Conservation (phyloP, 176 grass and related monocot genomes). For the Urochloa ruziziensis region DNA sequence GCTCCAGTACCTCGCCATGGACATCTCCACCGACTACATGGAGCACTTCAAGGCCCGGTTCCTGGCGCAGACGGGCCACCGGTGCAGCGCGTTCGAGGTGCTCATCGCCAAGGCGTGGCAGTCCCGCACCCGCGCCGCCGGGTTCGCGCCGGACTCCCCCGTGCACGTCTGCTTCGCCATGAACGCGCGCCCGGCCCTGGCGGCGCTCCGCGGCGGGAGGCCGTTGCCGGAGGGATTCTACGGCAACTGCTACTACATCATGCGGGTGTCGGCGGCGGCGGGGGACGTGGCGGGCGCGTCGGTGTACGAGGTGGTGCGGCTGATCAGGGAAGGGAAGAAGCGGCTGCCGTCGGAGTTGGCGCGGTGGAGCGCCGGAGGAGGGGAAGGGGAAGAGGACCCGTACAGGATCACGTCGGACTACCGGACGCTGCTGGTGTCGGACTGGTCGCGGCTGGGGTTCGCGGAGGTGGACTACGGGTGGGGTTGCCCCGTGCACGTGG, state of each 20-base stretch:
- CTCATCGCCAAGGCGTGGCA: conserved; percentile 88
- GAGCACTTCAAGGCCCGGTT: conserved; percentile 72
- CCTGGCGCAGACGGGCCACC: conserved; percentile 47
- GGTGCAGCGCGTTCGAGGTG: conserved; percentile 84
- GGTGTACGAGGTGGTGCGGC: conserved; percentile 61
- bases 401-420: conserved; percentile 83
- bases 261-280: conserved; percentile 51
- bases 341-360: conserved; percentile 57
- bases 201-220: neutral
- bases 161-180: conserved; percentile 82
- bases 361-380: conserved; percentile 55
- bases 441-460: conserved; percentile 88
- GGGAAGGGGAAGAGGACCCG: conserved; percentile 30
- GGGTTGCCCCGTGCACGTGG: conserved; percentile 79
- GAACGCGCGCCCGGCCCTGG: conserved; percentile 62
- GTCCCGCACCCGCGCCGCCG: conserved; percentile 53
- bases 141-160: conserved; percentile 23
- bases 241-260: conserved; percentile 97
- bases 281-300: conserved; percentile 48
- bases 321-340: conserved; percentile 81
- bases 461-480: conserved; percentile 91
- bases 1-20: conserved; percentile 73
- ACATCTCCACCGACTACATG: conserved; percentile 74
- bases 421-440: conserved; percentile 80
- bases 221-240: conserved; percentile 64